Base-by-base conservation (phyloP, 2,329 filamentous ascomycete genomes). In the Venturia oleaginea region DNA sequence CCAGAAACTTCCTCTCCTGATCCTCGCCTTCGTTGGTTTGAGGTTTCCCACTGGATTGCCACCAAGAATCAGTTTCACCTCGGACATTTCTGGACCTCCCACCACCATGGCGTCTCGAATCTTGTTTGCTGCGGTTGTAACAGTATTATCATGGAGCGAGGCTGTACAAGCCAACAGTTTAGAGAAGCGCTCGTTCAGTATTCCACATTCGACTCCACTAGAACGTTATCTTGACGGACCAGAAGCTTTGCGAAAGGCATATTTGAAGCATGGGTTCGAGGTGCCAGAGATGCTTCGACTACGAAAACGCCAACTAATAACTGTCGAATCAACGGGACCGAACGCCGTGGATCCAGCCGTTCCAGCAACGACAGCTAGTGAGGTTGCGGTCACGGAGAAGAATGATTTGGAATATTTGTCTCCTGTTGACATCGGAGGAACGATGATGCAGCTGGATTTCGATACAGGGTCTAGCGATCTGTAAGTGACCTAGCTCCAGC, bases 401-500 rank as follows among this genome's bases (percentile, higher is more conserved):
- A 84, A 86, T 68, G 88, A 89, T 70, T 79, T 83, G 60, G 85
- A 90, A 65, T 92, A 90, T 70, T 80, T 92, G 17, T 83, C 86
- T 0, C 86, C 86, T 0, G 85, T 91, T 62, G 81, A 73, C n/a
- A 83, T 91, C 67, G 88, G 88, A 65, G 86, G 85, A 4, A 88
- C 91, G 75, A 82, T 79, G 5, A 70, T 91, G 65, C 84, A 86
- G 70, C 76, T 91, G 72, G 84, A 90, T 72, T 89, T 91, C 71
- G 88, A 91, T 74, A 88, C 86, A 19, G 88, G 88, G 64, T 90
- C 87, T 1, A 83, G 87, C 15, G 88, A 91, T 74, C 80, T 90
- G 77, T 85, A 57, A 27, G 51, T 64, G 15, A n/a, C 19, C 10
- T 34, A 19, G 7, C 11, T n/a, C 7, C 27, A 34, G 51, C 5